These are phyloP conservation scores for Narthecium ossifragum DNA, from an alignment of 106 monocot genomes.

Conservation along the genomic window DNA sequence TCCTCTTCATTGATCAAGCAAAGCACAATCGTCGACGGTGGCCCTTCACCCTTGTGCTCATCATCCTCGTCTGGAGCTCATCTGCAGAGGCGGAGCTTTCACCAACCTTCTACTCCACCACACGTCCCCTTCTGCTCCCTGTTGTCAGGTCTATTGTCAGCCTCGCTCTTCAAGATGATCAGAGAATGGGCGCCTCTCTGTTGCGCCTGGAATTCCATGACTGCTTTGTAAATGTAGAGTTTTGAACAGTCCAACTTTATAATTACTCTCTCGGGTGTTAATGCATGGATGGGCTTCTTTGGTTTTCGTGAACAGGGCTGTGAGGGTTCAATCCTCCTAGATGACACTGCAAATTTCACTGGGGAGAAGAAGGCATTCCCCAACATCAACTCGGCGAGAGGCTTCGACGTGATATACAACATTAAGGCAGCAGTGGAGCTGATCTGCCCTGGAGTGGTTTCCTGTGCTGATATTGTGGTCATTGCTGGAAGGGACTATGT, in stretches of 20 bases:
- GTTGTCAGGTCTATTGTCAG: not conserved
- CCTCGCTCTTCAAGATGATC: constrained; percentile 2
- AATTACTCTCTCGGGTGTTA: not conserved
- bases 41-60: not conserved
- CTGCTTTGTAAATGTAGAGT: constrained; percentile 14
- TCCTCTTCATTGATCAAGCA: too few relatives aligned
- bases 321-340: constrained; percentile 34
- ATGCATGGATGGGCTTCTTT: too few relatives aligned
- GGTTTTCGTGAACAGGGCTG: too few relatives aligned
- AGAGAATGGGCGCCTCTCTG: constrained; percentile 22
- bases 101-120: constrained; percentile 11
- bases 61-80: constrained; percentile 1
- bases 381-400: constrained; percentile 24
- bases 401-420: constrained; percentile 25
- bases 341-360: constrained; percentile 19
- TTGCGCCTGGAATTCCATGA: constrained; percentile 32
- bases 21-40: too few relatives aligned
- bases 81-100: constrained; percentile 26
- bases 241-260: not conserved
- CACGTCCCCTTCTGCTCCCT: constrained; percentile 12
- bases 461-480: constrained; percentile 39
- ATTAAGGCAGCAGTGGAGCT: constrained; percentile 17
- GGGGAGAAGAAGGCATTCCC: constrained; percentile 30
- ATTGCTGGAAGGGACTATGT: constrained; percentile 30
- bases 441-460: constrained; percentile 26